A percentile compares a stretch with the other conserved stretches of the same genome.
phyloP scores from a whole-genome alignment of 139 green algal genomes.

The Auxenochlorella pyrenoidosa region DNA sequence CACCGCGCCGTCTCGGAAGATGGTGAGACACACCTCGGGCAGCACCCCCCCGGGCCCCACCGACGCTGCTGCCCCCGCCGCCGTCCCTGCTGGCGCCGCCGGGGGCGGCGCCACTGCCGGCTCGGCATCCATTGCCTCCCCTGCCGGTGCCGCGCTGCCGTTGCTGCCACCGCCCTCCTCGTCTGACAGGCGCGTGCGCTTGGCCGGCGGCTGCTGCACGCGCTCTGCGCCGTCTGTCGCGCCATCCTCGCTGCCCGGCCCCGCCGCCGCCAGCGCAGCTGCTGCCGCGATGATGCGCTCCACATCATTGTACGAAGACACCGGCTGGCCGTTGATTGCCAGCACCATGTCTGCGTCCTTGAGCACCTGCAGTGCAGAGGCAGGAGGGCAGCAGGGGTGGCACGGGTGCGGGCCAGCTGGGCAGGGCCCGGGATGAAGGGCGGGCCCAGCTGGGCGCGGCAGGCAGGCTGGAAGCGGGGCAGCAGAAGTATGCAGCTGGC shows the following conservation, averaged over 20 bases:
- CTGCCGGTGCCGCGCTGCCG: neutral
- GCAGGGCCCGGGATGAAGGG: neutral
- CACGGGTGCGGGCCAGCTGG: neutral
- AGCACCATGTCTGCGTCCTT: conserved; percentile 86
- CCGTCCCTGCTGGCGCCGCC: neutral
- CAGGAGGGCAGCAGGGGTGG: neutral
- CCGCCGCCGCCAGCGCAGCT: neutral
- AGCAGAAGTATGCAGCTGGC: neutral
- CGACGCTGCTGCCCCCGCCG: neutral
- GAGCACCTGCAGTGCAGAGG: conserved; percentile 53
- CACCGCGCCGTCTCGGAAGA: conserved; percentile 42
- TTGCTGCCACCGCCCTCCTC: too few relatives aligned
- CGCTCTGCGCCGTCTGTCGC: neutral
- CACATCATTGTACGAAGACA: conserved; percentile 78
- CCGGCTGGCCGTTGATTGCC: conserved; percentile 68
- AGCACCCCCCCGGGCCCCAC: neutral
- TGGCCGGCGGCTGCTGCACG: neutral
- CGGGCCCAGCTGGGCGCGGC: neutral
- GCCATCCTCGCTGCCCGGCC: neutral
- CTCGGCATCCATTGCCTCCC: neutral
- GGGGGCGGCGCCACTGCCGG: neutral
- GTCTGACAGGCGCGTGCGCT: neutral
- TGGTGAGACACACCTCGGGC: conserved; percentile 50
- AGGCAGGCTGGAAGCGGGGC: neutral
- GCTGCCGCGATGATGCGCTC: conserved; percentile 49